phyloP scores from a whole-genome alignment of 768 basidiomycete species.

The Boletus bicolor region DNA sequence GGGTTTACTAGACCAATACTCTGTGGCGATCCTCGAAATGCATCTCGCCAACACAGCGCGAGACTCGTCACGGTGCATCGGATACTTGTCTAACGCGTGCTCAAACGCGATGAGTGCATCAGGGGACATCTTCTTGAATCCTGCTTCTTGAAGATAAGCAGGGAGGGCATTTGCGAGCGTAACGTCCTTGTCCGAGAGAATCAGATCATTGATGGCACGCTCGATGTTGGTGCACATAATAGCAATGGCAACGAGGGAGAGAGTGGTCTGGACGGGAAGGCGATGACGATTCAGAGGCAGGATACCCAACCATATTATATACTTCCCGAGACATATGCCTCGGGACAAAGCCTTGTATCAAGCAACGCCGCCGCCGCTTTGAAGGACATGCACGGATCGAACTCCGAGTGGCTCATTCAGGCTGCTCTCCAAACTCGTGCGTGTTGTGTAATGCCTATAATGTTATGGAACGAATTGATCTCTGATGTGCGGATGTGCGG shows the following conservation, averaged over 20 bases:
- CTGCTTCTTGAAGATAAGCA: slow-evolving; percentile 11
- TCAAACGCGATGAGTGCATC: slow-evolving; percentile 16
- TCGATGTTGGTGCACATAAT: slow-evolving; percentile 16
- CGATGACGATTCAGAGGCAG: not conserved
- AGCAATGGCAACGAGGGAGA: not conserved
- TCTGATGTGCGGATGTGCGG: not conserved
- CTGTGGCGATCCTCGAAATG: not conserved
- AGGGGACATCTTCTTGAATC: slow-evolving; percentile 2
- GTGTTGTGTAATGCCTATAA: not conserved
- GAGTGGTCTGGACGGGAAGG: not conserved
- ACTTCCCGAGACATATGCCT: not conserved
- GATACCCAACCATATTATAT: not conserved
- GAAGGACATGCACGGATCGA: not conserved
- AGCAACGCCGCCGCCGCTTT: not conserved
- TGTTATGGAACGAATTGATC: not conserved
- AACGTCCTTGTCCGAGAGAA: slow-evolving; percentile 4
- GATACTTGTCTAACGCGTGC: slow-evolving; percentile 18
- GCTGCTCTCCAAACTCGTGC: not conserved
- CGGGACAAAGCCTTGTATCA: slow-evolving; percentile 6
- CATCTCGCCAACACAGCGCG: not conserved
- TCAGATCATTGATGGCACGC: slow-evolving; percentile 7
- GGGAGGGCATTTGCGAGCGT: slow-evolving; percentile 10
- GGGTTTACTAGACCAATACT: slow-evolving; percentile 8
- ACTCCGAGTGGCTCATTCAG: slow-evolving; percentile 3
- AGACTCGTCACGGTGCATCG: not conserved